phyloP scores from a whole-genome alignment of 2,329 filamentous ascomycete genomes.

The Tolypocladium inflatum region DNA sequence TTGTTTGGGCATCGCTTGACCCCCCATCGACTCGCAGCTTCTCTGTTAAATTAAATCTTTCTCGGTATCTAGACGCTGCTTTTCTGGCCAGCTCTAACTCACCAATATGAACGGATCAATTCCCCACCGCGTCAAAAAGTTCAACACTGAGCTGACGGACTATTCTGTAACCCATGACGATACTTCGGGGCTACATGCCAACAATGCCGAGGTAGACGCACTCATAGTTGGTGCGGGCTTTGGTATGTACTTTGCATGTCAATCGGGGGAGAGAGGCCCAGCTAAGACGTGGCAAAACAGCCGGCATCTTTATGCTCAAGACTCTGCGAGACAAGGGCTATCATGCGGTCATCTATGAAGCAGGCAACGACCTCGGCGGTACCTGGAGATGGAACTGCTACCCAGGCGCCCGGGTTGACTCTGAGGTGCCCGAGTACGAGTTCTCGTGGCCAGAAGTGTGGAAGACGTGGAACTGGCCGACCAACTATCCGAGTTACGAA shows the following conservation, averaged over 20 bases:
- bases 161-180: constrained; percentile 20
- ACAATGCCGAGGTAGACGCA: constrained; percentile 33
- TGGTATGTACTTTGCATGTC: constrained; percentile 14
- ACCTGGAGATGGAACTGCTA: constrained; percentile 50
- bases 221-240: constrained; percentile 37
- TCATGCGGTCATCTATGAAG: constrained; percentile 40
- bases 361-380: constrained; percentile 39
- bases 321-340: constrained; percentile 39
- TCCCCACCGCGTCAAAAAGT: constrained; percentile 18
- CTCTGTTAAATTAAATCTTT: background rate
- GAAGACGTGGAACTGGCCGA: constrained; percentile 48
- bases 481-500: constrained; percentile 38
- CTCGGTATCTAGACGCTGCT: background rate
- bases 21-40: background rate
- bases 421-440: constrained; percentile 42
- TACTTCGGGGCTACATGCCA: constrained; percentile 28
- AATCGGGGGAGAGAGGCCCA: background rate
- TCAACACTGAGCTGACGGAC: constrained; percentile 30
- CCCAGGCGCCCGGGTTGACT: constrained; percentile 45
- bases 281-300: constrained; percentile 7
- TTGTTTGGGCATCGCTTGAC: background rate
- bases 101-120: background rate
- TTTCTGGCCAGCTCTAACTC: background rate
- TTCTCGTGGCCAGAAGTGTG: constrained; percentile 41
- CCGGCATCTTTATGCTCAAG: constrained; percentile 41